Percentiles rank a stretch among this genome's conserved stretches.
Evolutionary conservation across 495 filamentous ascomycete genomes (phyloP).

Genomic region (Staphylotrichum tortipilum): DNA sequence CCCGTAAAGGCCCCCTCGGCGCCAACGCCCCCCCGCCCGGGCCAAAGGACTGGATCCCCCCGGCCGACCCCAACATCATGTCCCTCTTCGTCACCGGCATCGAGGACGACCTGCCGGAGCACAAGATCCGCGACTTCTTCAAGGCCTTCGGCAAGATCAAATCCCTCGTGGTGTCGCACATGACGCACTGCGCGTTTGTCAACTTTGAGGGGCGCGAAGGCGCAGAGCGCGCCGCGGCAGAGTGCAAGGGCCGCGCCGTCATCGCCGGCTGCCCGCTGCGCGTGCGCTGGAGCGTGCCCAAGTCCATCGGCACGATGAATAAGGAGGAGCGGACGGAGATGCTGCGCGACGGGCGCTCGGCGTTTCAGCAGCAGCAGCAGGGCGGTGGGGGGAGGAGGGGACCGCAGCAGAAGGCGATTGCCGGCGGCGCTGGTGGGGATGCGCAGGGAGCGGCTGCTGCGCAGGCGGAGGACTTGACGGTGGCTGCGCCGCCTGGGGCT

Average conservation of each 20-base stretch:
- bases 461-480: constrained; percentile 40
- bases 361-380: constrained; percentile 35
- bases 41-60: constrained; percentile 74
- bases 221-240: constrained; percentile 74
- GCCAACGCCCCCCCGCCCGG: constrained; percentile 65
- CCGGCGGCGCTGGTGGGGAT: constrained; percentile 21
- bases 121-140: constrained; percentile 85
- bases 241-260: constrained; percentile 80
- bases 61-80: constrained; percentile 71
- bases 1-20: constrained; percentile 50
- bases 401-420: constrained; percentile 27
- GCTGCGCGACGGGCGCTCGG: constrained; percentile 60
- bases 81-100: constrained; percentile 92
- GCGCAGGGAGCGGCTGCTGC: constrained; percentile 11
- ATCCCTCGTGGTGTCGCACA: constrained; percentile 87
- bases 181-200: constrained; percentile 92
- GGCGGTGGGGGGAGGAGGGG: no score
- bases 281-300: constrained; percentile 86
- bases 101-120: constrained; percentile 91
- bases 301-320: constrained; percentile 81
- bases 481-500: constrained; percentile 78
- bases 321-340: constrained; percentile 68
- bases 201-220: constrained; percentile 77
- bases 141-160: constrained; percentile 76
- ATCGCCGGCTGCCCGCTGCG: constrained; percentile 77